phyloP scores from a whole-genome alignment of 108 stramenopile genomes.

The Cyclotella cryptica region DNA sequence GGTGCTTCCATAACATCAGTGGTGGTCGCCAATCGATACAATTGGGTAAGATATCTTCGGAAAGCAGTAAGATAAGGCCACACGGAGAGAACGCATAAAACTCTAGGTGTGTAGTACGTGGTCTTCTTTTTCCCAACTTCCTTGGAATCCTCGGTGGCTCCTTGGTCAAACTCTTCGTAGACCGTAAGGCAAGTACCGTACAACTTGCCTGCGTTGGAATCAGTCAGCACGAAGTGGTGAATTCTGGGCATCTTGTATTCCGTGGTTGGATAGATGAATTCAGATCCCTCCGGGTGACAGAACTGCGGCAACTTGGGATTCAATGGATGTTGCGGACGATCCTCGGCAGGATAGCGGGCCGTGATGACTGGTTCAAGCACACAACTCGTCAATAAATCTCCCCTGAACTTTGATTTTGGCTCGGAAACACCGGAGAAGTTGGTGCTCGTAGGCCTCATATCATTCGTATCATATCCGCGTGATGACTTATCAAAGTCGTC shows the following conservation, averaged over 20 bases:
- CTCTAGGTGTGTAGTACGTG: constrained; percentile 82
- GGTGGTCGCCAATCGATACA: constrained; percentile 92
- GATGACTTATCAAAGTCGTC: constrained; percentile 11
- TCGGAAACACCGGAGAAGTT: constrained; percentile 15
- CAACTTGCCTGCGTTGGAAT: constrained; percentile 80
- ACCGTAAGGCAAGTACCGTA: constrained; percentile 89
- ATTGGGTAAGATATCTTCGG: constrained; percentile 89
- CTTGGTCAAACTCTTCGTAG: constrained; percentile 75
- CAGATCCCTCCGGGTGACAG: constrained; percentile 74
- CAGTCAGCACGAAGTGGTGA: constrained; percentile 88
- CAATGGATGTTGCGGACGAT: constrained; percentile 76
- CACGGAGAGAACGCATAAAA: constrained; percentile 91
- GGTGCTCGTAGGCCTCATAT: constrained; percentile 11
- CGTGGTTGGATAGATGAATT: constrained; percentile 59
- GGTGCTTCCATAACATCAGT: constrained; percentile 91
- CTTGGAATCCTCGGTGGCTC: constrained; percentile 27
- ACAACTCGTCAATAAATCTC: constrained; percentile 16
- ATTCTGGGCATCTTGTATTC: constrained; percentile 79
- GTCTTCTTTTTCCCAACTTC: constrained; percentile 15
- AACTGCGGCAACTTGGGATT: constrained; percentile 88
- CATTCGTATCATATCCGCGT: background rate
- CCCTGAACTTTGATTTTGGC: constrained; percentile 3
- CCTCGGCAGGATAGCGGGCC: constrained; percentile 78
- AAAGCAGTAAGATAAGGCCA: constrained; percentile 94
- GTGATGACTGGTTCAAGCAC: constrained; percentile 79